phyloP scores from a whole-genome alignment of 371 early-diverging fungal species.

The Lichtheimia corymbifera region DNA sequence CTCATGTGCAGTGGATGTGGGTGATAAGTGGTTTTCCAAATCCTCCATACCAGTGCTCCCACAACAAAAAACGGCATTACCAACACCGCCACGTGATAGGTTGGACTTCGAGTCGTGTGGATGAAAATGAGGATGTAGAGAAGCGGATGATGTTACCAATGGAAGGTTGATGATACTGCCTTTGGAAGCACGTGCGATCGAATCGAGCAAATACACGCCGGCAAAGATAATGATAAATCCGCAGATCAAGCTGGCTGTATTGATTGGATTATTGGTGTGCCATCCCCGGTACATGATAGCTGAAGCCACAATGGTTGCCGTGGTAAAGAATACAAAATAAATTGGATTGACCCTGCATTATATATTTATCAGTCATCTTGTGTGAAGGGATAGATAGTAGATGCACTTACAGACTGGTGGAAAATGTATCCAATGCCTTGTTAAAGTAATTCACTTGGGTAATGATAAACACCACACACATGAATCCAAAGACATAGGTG shows the following conservation, averaged over 20 bases:
- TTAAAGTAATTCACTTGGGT: constrained; percentile 95
- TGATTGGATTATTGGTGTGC: constrained; percentile 61
- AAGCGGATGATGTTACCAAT: constrained; percentile 8
- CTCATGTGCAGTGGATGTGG: too few species aligned
- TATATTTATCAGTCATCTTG: background rate
- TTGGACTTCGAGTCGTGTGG: constrained; percentile 10
- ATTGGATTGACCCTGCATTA: constrained; percentile 69
- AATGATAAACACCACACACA: constrained; percentile 74
- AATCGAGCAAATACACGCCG: constrained; percentile 75
- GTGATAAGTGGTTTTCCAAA: too few species aligned
- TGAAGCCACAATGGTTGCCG: constrained; percentile 83
- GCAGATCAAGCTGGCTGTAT: constrained; percentile 75
- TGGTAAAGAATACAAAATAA: constrained; percentile 89
- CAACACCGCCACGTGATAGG: background rate
- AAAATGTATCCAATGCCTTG: constrained; percentile 90
- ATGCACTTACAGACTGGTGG: constrained; percentile 72
- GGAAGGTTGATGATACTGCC: constrained; percentile 2
- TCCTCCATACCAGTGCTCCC: background rate
- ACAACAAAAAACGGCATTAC: background rate
- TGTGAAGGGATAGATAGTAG: background rate
- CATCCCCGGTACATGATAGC: constrained; percentile 86
- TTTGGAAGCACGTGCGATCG: constrained; percentile 16
- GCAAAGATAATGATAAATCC: constrained; percentile 88
- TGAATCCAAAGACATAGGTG: constrained; percentile 83
- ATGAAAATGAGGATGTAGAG: constrained; percentile 5